Evolutionary conservation across 2,329 filamentous ascomycete species (phyloP).

Genomic region (Ascochyta pisi): DNA sequence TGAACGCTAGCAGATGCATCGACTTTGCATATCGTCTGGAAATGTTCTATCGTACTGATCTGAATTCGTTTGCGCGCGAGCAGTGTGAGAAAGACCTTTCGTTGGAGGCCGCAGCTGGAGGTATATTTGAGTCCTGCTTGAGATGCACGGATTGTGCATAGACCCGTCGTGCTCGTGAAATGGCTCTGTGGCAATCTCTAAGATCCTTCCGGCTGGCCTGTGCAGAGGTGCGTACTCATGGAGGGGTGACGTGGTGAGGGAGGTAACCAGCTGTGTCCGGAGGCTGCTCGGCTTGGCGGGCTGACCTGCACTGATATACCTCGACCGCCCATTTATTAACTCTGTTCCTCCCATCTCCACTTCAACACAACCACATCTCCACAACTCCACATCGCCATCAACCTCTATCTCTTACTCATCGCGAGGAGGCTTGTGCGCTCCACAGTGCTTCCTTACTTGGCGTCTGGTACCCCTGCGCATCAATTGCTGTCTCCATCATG

Average conservation of each 20-base stretch:
- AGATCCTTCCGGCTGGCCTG: neutral
- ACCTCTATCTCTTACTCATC: conserved; percentile 1
- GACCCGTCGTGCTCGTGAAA: neutral
- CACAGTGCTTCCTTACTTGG: neutral
- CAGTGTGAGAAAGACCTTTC: neutral
- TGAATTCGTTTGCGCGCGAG: no score
- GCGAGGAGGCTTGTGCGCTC: neutral
- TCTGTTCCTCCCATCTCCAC: conserved; percentile 14
- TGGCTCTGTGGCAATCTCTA: neutral
- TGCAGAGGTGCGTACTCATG: neutral
- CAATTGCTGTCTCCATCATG: conserved; percentile 23
- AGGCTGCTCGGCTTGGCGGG: conserved; percentile 26
- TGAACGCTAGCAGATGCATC: neutral
- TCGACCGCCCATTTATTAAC: conserved; percentile 29
- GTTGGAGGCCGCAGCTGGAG: conserved; percentile 1
- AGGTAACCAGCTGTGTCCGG: conserved; percentile 17
- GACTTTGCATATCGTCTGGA: neutral
- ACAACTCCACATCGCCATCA: conserved; percentile 5
- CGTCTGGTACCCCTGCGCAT: neutral
- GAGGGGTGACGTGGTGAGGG: conserved; percentile 15
- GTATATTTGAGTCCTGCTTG: neutral
- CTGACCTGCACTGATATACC: conserved; percentile 31
- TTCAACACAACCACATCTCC: conserved; percentile 6
- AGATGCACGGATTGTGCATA: neutral
- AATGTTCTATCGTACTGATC: neutral